Evolutionary conservation across 306 rosid genomes (phyloP).

Genomic region (Sechiopsis laciniata): DNA sequence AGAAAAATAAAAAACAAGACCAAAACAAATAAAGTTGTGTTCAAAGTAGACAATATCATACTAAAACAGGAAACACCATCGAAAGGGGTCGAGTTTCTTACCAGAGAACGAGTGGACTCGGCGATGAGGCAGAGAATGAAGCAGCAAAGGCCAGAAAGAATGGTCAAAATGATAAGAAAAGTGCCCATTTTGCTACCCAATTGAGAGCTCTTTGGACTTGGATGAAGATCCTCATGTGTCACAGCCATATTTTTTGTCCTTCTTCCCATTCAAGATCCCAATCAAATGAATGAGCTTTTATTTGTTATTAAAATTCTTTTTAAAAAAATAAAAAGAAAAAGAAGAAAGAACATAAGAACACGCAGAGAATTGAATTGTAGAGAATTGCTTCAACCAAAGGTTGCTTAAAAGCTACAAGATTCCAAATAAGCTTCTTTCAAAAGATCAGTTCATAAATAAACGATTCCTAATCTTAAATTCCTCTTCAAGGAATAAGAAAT

Average conservation of each 20-base stretch:
- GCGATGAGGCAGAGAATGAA: constrained; percentile 81
- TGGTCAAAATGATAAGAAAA: constrained; percentile 47
- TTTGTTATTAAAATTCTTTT: background rate
- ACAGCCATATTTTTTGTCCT: constrained; percentile 52
- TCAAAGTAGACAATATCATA: too few relatives aligned
- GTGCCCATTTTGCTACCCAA: constrained; percentile 70
- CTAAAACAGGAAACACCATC: background rate
- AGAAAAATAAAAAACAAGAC: too few relatives aligned
- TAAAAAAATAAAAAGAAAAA: background rate
- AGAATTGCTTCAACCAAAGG: constrained; percentile 86
- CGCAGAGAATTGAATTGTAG: constrained; percentile 38
- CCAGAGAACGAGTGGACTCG: constrained; percentile 91
- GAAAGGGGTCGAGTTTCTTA: constrained; percentile 18
- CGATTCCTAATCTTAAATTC: constrained; percentile 6
- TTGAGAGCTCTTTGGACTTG: constrained; percentile 42
- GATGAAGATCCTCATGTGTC: constrained; percentile 86
- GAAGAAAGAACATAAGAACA: constrained; percentile 23
- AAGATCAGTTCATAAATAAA: constrained; percentile 29
- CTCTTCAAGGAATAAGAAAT: background rate
- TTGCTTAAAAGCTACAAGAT: constrained; percentile 72
- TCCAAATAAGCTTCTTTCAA: constrained; percentile 36
- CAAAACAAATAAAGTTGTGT: too few relatives aligned
- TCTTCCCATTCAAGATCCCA: constrained; percentile 3
- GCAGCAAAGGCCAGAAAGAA: constrained; percentile 62
- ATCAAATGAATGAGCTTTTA: background rate